Base-by-base conservation (phyloP, 148 eudicot species). In the Rhododendron molle region DNA sequence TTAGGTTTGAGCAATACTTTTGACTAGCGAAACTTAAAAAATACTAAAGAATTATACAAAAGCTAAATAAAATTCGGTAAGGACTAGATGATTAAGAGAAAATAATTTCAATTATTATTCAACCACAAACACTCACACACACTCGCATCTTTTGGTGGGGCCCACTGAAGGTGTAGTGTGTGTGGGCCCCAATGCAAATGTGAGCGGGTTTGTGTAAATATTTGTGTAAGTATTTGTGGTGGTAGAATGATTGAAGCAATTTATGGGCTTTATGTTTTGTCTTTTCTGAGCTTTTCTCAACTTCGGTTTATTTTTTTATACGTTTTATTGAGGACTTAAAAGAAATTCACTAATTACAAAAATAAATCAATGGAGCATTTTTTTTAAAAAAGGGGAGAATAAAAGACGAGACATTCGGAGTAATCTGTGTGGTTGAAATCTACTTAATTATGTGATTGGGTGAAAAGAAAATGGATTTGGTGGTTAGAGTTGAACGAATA, bases 401-500 rank as follows among this genome's bases (percentile, higher is more conserved):
- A 30, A 3, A 30, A 30, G 20, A 71, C 15, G 38, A 32, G 38
- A 11, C 73, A 67, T 11, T 67, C 2, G 73, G n/a, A n/a, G 30
- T 10, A n/a, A 65, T 65, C 30, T 65, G 14, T 23, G 0, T 2
- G 69, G 26, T 23, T 62, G 3, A 65, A 9, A 40, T 40, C 7
- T 40, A 65, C 1, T 7, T 28, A n/a, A n/a, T n/a, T n/a, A 71
- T 71, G 76, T 71, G 76, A 43, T 6, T 38, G 80, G 49, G 47
- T 38, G 60, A 21, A 28, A n/a, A 60, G 77, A 62, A 72, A 72
- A 80, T 81, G 18, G 82, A 47, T 81, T 69, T 74, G 89, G 85
- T 85, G 85, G 60, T 76, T 30, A 44, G 21, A 77, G 87, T 85
- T 81, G 85, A 81, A 47, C 87, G 4, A 83, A 62, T 65, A 78